phyloP scores from a whole-genome alignment of 2,329 filamentous ascomycete genomes.

The Penicillium sp. region DNA sequence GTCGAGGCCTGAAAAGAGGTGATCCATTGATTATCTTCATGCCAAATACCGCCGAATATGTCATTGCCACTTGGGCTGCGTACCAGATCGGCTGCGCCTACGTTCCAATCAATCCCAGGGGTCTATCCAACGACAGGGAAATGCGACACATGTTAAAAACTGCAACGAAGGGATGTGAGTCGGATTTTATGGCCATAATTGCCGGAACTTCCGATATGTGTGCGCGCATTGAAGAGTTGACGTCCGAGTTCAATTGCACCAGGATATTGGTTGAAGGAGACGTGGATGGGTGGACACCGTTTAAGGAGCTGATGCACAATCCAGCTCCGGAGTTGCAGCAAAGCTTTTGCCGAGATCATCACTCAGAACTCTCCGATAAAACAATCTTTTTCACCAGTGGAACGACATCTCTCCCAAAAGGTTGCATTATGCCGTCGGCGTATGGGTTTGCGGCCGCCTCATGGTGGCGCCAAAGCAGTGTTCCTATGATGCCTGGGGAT shows the following conservation, averaged over 20 bases:
- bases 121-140: slow-evolving; percentile 9
- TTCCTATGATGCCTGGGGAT: slow-evolving; percentile 15
- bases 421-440: slow-evolving; percentile 14
- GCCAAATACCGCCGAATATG: slow-evolving; percentile 19
- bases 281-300: slow-evolving; percentile 1
- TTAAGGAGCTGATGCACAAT: slow-evolving; percentile 1
- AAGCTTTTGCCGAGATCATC: neutral
- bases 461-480: slow-evolving; percentile 3
- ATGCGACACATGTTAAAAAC: slow-evolving; percentile 5
- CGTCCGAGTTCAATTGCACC: neutral
- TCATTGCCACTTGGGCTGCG: slow-evolving; percentile 18
- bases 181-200: neutral
- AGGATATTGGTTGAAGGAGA: slow-evolving; percentile 8
- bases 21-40: neutral
- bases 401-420: slow-evolving; percentile 21
- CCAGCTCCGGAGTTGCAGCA: neutral
- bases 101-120: slow-evolving; percentile 18
- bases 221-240: slow-evolving; percentile 2
- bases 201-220: slow-evolving; percentile 1
- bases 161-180: neutral
- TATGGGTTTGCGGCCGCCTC: slow-evolving; percentile 9
- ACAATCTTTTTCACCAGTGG: slow-evolving; percentile 22
- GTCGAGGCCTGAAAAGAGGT: neutral
- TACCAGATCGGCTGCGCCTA: slow-evolving; percentile 17
- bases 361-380: neutral